Evolutionary conservation across 306 rosid species (phyloP).

Genomic region (Hylodesmum podocarpum): DNA sequence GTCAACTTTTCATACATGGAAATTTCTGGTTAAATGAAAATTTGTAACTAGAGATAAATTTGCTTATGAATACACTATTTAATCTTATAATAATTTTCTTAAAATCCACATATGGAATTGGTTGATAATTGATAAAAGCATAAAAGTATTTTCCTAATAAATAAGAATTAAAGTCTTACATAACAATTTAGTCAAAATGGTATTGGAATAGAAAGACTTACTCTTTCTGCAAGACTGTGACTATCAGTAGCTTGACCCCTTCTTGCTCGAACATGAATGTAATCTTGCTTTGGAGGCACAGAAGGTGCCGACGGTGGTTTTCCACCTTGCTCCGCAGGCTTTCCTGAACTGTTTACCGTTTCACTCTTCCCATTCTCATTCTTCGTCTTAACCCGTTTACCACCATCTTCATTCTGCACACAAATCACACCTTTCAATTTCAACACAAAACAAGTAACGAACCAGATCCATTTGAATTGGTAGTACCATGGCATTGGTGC

Average conservation of each 20-base stretch:
- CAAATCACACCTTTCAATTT: not conserved
- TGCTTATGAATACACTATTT: too few species aligned
- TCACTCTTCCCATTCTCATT: constrained; percentile 55
- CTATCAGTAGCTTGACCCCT: constrained; percentile 98
- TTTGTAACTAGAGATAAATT: too few species aligned
- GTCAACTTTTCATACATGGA: too few species aligned
- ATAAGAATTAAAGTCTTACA: not conserved
- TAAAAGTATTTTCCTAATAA: too few species aligned
- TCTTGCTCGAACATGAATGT: constrained; percentile 90
- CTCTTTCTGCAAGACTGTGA: constrained; percentile 95
- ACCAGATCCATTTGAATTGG: constrained; percentile 13
- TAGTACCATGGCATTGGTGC: constrained; percentile 59
- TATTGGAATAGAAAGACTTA: constrained; percentile 20
- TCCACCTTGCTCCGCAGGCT: constrained; percentile 53
- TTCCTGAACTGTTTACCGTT: constrained; percentile 71
- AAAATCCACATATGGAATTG: too few species aligned
- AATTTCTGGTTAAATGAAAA: too few species aligned
- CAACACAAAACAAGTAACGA: not conserved
- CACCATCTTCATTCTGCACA: constrained; percentile 51
- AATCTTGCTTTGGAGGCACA: constrained; percentile 83
- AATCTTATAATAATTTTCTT: too few species aligned
- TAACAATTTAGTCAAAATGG: not conserved
- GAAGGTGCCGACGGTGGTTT: constrained; percentile 49
- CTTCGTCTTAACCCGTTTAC: constrained; percentile 54
- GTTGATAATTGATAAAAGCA: too few species aligned